Evolutionary conservation across 148 eudicot species (phyloP), one percentile per base, ranked within the genome.

Genomic region (Rhododendron henanense): DNA sequence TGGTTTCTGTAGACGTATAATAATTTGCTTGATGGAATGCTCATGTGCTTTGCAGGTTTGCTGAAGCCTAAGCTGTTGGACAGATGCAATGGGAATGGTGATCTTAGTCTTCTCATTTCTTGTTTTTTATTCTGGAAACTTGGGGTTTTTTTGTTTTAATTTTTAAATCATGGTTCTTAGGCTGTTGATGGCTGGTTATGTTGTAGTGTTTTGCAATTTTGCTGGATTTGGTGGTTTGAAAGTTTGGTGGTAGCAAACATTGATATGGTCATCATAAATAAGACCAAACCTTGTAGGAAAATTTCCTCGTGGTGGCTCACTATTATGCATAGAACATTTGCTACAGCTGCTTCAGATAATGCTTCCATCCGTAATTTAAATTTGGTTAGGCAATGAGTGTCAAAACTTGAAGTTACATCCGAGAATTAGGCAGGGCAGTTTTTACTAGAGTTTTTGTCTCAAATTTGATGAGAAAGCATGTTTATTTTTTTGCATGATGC

Each of bases 31-130:
- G 35, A 14, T 88, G 28, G 10, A 47, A 31, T 21, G 18, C 57
- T 41, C 76, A 28, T 28, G 15, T 21, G 0, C 28, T 67, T 67
- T 28, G 9, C 87, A 94, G 96, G 85, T 94, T 91, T 85, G 96
- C 94, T 51, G 94, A 93, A 67, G 94, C 95, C 18, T 94, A 88
- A 92, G 87, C 77, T 79, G 79, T 85, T 81, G 7, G 83, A 85
- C n/a, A 11, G 31, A 5, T 53, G 44, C 19, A 45, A 10, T 18
- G 33, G 85, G 81, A 53, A 47, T 14, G 41, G 21, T 81, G 78
- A 67, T 44, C 82, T 23, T 44, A 4, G 25, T 75, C 65, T 79
- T 28, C n/a, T 13, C 23, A 4, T 78, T 9, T 69, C 75, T 81
- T 81, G 11, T 16, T 86, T 51, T 86, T 31, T 44, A 74, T 61